Percentiles rank a stretch among this genome's conserved stretches.
Evolutionary conservation across 2,329 filamentous ascomycete species (phyloP).

Genomic region (Alternaria tenuissima): DNA sequence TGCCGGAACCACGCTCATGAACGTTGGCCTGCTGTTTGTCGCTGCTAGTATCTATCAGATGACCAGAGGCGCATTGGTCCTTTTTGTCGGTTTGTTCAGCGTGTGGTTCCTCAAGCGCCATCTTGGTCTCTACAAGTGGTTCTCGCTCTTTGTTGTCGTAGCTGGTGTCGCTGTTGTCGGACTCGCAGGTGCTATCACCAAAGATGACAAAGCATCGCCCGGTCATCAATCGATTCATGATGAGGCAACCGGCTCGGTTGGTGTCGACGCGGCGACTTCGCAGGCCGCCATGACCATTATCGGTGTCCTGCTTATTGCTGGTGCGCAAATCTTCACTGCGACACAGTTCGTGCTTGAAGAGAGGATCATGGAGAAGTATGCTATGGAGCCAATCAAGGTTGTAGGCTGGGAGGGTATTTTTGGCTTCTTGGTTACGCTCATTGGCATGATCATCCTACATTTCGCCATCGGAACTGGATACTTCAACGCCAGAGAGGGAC

Average conservation of each 20-base stretch:
- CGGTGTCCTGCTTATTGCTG: slow-evolving; percentile 89
- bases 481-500: slow-evolving; percentile 89
- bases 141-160: slow-evolving; percentile 85
- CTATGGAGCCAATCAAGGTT: slow-evolving; percentile 85
- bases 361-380: slow-evolving; percentile 82
- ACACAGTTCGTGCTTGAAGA: slow-evolving; percentile 97
- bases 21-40: slow-evolving; percentile 90
- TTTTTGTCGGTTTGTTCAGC: slow-evolving; percentile 96
- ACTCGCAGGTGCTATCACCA: slow-evolving; percentile 83
- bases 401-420: slow-evolving; percentile 98
- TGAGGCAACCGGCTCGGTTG: slow-evolving; percentile 38
- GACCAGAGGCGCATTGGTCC: slow-evolving; percentile 91
- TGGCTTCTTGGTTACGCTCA: slow-evolving; percentile 79
- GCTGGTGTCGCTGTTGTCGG: slow-evolving; percentile 89
- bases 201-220: slow-evolving; percentile 65
- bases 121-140: slow-evolving; percentile 90
- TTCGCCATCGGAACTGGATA: slow-evolving; percentile 80
- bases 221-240: slow-evolving; percentile 34
- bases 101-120: slow-evolving; percentile 85
- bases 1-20: slow-evolving; percentile 95
- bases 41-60: slow-evolving; percentile 98
- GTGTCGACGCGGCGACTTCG: slow-evolving; percentile 53
- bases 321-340: slow-evolving; percentile 95
- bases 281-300: slow-evolving; percentile 75
- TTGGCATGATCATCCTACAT: slow-evolving; percentile 84